A percentile compares a stretch with the other conserved stretches of the same genome.
phyloP scores from a whole-genome alignment of 1,284 basidiomycete species.

The Leccinum angustisporum region DNA sequence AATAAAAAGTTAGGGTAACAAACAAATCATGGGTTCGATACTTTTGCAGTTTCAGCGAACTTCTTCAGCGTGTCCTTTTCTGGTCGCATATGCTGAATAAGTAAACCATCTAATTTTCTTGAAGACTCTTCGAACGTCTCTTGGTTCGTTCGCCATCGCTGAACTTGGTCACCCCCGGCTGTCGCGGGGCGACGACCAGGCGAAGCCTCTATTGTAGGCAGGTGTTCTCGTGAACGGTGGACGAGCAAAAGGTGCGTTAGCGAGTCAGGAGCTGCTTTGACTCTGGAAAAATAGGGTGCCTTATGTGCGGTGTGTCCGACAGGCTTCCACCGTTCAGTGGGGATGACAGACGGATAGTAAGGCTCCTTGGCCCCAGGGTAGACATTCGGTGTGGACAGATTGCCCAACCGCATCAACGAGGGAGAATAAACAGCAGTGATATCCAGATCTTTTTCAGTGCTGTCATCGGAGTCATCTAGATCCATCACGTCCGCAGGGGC shows the following conservation, averaged over 20 bases:
- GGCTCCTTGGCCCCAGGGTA: slow-evolving; percentile 34
- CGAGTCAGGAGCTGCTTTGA: slow-evolving; percentile 32
- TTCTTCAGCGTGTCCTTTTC: slow-evolving; percentile 70
- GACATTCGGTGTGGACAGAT: slow-evolving; percentile 36
- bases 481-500: slow-evolving; percentile 54
- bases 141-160: slow-evolving; percentile 38
- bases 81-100: slow-evolving; percentile 71
- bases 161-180: slow-evolving; percentile 31
- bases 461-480: slow-evolving; percentile 48
- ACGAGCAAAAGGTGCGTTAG: slow-evolving; percentile 33
- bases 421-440: slow-evolving; percentile 29
- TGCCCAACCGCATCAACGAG: slow-evolving; percentile 40
- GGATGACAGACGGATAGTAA: slow-evolving; percentile 30
- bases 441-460: slow-evolving; percentile 32
- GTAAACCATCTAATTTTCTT: slow-evolving; percentile 67
- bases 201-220: slow-evolving; percentile 10
- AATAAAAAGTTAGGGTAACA: background rate
- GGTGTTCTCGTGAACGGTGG: slow-evolving; percentile 34
- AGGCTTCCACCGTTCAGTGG: slow-evolving; percentile 37
- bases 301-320: slow-evolving; percentile 35
- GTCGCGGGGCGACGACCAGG: slow-evolving; percentile 29
- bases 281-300: slow-evolving; percentile 32
- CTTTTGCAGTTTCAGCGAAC: slow-evolving; percentile 51
- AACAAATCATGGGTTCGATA: slow-evolving; percentile 30
- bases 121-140: slow-evolving; percentile 52